These are phyloP conservation scores for Striga hermonthica DNA, from an alignment of 305 asterid genomes.

Conservation along the genomic window DNA sequence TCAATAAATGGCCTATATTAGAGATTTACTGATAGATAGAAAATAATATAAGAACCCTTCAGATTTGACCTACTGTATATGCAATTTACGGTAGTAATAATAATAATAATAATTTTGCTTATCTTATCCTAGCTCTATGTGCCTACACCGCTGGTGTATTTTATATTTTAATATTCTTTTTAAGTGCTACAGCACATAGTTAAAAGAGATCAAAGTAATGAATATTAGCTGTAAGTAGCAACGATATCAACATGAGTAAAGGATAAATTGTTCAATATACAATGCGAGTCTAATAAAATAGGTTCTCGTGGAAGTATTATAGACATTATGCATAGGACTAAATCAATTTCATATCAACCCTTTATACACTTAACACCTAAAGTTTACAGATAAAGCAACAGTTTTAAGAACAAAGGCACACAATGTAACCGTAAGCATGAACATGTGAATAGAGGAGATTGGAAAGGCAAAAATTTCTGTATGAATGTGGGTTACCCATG, in stretches of 20 bases:
- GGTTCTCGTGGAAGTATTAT: constrained; percentile 14
- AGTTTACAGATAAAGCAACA: constrained; percentile 7
- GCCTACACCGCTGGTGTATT: constrained; percentile 4
- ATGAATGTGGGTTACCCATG: constrained; percentile 67
- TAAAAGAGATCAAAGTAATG: neutral
- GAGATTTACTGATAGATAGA: constrained; percentile 16
- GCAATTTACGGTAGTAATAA: no score
- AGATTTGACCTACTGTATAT: neutral
- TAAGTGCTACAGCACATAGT: neutral
- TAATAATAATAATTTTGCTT: constrained; percentile 14
- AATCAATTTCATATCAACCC: neutral
- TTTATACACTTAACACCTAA: constrained; percentile 21
- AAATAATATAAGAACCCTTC: constrained; percentile 9
- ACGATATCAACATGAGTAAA: constrained; percentile 6
- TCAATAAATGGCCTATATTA: constrained; percentile 1
- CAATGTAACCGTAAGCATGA: constrained; percentile 1
- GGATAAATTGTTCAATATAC: constrained; percentile 12
- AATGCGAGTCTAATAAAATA: constrained; percentile 7
- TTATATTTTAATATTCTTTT: constrained; percentile 5
- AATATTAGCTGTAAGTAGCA: constrained; percentile 3
- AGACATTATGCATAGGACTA: neutral
- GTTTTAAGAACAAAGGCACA: constrained; percentile 24
- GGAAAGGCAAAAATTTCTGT: constrained; percentile 20
- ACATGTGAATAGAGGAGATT: constrained; percentile 6
- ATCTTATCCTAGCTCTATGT: constrained; percentile 2